phyloP scores from a whole-genome alignment of 495 filamentous ascomycete species.

The Hypoxylon fragiforme region DNA sequence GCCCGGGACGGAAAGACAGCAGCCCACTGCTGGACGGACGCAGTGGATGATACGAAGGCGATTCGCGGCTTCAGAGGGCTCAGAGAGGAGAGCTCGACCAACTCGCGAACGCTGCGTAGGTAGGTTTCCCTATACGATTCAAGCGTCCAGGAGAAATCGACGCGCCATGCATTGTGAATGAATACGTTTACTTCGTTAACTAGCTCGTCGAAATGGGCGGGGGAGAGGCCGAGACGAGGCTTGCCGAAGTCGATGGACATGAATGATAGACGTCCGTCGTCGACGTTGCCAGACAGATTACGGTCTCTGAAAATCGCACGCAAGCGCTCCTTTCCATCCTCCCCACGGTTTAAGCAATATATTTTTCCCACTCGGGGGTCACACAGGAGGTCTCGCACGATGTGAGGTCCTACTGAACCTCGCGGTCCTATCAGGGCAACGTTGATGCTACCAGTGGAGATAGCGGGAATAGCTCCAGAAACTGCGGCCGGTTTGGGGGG shows the following conservation, averaged over 20 bases:
- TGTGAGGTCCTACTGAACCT: background rate
- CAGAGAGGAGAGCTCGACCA: background rate
- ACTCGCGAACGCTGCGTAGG: background rate
- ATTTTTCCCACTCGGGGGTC: background rate
- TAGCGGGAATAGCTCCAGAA: no score
- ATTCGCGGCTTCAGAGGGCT: background rate
- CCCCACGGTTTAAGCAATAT: background rate
- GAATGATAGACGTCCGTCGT: background rate
- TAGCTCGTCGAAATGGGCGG: background rate
- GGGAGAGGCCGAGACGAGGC: background rate
- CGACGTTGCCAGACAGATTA: background rate
- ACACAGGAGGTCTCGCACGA: background rate
- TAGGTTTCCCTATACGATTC: background rate
- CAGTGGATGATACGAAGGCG: background rate
- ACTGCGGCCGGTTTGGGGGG: no score
- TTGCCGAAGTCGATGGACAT: background rate
- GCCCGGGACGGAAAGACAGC: background rate
- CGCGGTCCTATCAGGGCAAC: background rate
- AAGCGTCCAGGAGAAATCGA: background rate
- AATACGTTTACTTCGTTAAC: background rate
- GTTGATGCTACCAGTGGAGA: background rate
- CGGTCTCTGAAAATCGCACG: no score
- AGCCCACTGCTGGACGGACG: background rate
- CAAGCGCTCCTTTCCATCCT: background rate
- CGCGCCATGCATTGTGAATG: background rate